phyloP scores from a whole-genome alignment of 164 flowering plant genomes.

The Sedum album region DNA sequence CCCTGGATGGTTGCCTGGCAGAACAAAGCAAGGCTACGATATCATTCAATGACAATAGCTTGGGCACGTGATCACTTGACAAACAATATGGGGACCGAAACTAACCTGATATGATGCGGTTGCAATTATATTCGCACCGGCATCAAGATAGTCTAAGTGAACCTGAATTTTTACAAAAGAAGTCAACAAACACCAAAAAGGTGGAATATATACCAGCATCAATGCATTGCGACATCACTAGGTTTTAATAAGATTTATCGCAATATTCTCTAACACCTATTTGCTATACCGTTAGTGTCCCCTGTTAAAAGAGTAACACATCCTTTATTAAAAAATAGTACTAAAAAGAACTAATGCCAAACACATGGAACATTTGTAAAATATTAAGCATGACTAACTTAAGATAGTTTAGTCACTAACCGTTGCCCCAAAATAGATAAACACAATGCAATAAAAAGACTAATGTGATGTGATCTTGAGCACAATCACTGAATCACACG shows the following conservation, averaged over 20 bases:
- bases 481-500: too few relatives aligned
- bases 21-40: not conserved
- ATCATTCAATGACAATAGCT: too few relatives aligned
- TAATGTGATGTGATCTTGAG: too few relatives aligned
- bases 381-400: not conserved
- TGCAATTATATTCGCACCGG: conserved; percentile 46
- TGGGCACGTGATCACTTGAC: not conserved
- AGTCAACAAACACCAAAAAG: not conserved
- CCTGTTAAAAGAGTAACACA: not conserved
- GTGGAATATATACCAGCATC: not conserved
- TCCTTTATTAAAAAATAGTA: too few relatives aligned
- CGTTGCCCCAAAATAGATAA: too few relatives aligned
- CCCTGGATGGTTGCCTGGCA: not conserved
- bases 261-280: not conserved
- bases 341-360: not conserved
- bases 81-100: not conserved
- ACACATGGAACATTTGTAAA: not conserved
- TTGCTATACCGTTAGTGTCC: not conserved
- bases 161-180: conserved; percentile 23
- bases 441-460: too few relatives aligned
- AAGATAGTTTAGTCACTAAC: not conserved
- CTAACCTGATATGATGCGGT: conserved; percentile 41
- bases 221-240: not conserved
- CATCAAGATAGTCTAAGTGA: conserved; percentile 49
- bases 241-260: too few relatives aligned